Evolutionary conservation across 2,329 filamentous ascomycete species (phyloP).

Genomic region (Colletotrichum higginsianum): DNA sequence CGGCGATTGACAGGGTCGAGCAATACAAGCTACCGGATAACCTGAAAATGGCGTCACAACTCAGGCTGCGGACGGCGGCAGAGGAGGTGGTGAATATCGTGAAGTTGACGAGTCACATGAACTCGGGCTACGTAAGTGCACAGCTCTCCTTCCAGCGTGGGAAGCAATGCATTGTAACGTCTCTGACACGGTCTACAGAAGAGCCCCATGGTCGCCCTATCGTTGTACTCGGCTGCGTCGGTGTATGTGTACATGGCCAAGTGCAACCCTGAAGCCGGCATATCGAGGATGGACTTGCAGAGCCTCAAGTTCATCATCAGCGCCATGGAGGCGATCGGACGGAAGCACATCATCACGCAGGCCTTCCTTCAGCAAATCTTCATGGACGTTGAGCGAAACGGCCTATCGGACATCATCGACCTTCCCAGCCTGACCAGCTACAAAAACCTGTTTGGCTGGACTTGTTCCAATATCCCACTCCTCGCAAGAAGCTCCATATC

Average conservation of each 20-base stretch:
- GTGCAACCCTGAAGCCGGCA: conserved; percentile 72
- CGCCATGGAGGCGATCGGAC: conserved; percentile 83
- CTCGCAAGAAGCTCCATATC: conserved; percentile 62
- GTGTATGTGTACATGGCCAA: conserved; percentile 88
- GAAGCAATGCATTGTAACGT: neutral
- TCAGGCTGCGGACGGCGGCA: conserved; percentile 83
- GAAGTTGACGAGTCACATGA: conserved; percentile 81
- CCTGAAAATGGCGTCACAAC: conserved; percentile 79
- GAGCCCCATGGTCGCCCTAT: conserved; percentile 85
- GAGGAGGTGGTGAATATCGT: conserved; percentile 89
- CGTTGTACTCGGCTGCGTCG: conserved; percentile 86
- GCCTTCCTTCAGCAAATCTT: conserved; percentile 89
- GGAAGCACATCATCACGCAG: conserved; percentile 81
- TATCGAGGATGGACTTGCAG: conserved; percentile 61
- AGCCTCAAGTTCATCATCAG: conserved; percentile 82
- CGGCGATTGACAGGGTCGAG: conserved; percentile 86
- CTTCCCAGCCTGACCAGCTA: conserved; percentile 55
- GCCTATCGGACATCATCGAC: conserved; percentile 53
- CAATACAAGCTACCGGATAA: conserved; percentile 76
- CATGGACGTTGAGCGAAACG: conserved; percentile 79
- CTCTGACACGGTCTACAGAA: conserved; percentile 63
- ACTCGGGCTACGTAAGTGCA: conserved; percentile 74
- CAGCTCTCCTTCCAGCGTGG: neutral
- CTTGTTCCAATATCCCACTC: conserved; percentile 61
- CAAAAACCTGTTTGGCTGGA: conserved; percentile 48